Base-by-base conservation (phyloP, 495 filamentous ascomycete species). In the Alectoria sarmentosa region DNA sequence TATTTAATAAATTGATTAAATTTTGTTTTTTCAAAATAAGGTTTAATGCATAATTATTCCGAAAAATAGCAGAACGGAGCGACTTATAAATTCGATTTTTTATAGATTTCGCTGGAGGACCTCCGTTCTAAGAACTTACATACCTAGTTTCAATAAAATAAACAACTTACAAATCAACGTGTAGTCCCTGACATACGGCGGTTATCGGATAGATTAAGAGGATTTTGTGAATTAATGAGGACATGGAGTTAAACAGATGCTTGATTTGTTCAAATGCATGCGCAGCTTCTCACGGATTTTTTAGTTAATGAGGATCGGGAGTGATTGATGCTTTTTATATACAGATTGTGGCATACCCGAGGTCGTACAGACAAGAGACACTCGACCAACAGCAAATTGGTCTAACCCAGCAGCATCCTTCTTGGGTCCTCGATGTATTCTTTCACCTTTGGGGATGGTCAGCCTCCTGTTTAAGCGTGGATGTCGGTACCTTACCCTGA, bases 341-440 rank as follows among this genome's bases (percentile, higher is more conserved):
- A 64, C 62, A 64, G 23, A 19, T 46, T 28, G 6, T 42, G 8
- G 34, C 56, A 8, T 6, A 57, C 19, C 9, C 41, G 1, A 46
- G 36, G 62, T 5, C 14, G 38, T 19, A 36, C 15, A 14, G n/a
- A 26, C 13, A 1, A 37, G 32, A 1, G 23, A 56, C 13, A 17
- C 39, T 37, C 19, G 30, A 19, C 28, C n/a, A 57, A 21, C 28
- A 14, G 19, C 5, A 3, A 26, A 21, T 17, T 48, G 8, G 9
- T 37, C 73, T 76, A 84, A 42, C 78, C 82, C 38, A 96, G 76
- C 15, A 98, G 82, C 94, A 98, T 97, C 69, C 87, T 87, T 44
- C 91, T 80, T 13, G 94, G 94, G 73, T 98, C 95, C 78, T 98
- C 94, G 71, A 98, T 98, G 76, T 92, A 98, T 73, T 98, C 90